A percentile compares a stretch with the other conserved stretches of the same genome.
phyloP scores from a whole-genome alignment of 495 filamentous ascomycete genomes.

The Trichoderma gamsii region DNA sequence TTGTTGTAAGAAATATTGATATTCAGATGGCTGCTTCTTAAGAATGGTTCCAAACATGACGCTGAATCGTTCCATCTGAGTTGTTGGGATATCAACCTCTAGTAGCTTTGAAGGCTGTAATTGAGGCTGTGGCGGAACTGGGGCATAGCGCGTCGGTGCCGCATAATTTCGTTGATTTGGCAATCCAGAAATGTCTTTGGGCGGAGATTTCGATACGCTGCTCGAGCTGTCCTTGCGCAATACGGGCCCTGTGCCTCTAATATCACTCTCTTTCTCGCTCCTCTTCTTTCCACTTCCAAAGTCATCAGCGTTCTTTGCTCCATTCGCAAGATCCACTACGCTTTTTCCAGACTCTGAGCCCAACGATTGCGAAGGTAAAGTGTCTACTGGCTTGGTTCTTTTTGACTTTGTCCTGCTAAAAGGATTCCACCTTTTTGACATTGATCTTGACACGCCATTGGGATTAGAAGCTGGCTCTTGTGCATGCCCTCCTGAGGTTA shows the following conservation, averaged over 20 bases:
- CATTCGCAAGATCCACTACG: neutral
- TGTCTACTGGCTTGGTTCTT: neutral
- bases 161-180: neutral
- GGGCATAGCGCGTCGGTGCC: slow-evolving; percentile 16
- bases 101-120: slow-evolving; percentile 35
- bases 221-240: neutral
- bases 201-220: neutral
- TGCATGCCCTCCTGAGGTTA: neutral
- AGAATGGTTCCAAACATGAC: slow-evolving; percentile 88
- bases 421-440: slow-evolving; percentile 11
- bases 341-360: neutral
- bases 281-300: neutral
- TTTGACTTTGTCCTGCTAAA: slow-evolving; percentile 7
- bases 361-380: neutral
- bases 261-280: neutral
- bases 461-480: slow-evolving; percentile 10
- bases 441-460: neutral
- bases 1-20: neutral
- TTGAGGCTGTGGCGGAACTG: neutral
- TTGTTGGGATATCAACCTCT: slow-evolving; percentile 72
- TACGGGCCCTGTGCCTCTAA: neutral
- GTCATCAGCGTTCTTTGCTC: neutral
- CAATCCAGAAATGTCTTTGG: neutral
- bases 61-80: slow-evolving; percentile 83
- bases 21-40: slow-evolving; percentile 32